These are phyloP conservation scores for Tilletiopsis washingtonensis DNA, from an alignment of 1,284 basidiomycete genomes.

Conservation along the genomic window DNA sequence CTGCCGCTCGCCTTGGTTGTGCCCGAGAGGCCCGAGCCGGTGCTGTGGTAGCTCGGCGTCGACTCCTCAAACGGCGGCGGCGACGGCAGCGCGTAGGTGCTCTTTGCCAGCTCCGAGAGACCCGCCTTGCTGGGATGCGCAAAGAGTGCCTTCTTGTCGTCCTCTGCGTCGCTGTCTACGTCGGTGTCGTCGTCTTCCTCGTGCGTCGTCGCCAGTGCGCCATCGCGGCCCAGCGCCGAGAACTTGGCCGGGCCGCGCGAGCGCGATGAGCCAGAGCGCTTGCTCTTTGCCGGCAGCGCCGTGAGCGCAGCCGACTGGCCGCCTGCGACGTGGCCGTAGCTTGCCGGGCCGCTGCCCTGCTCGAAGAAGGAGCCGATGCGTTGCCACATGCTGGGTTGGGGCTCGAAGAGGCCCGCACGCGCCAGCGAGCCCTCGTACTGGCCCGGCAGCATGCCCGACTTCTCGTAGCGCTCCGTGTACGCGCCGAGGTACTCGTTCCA, in stretches of 20 bases:
- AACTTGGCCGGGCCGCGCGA: slow-evolving; percentile 22
- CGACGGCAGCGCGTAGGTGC: slow-evolving; percentile 4
- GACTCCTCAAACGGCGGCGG: slow-evolving; percentile 2
- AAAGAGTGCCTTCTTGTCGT: slow-evolving; percentile 5
- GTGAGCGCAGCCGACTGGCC: neutral
- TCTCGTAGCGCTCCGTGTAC: slow-evolving; percentile 22
- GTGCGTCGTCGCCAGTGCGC: slow-evolving; percentile 4
- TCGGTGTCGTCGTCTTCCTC: slow-evolving; percentile 16
- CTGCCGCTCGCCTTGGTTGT: slow-evolving; percentile 14
- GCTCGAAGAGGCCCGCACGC: slow-evolving; percentile 31
- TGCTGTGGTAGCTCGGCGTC: slow-evolving; percentile 20
- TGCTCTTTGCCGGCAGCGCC: neutral
- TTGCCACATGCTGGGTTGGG: slow-evolving; percentile 20
- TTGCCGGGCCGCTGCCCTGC: slow-evolving; percentile 10
- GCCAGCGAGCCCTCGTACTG: neutral
- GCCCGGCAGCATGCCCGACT: slow-evolving; percentile 2
- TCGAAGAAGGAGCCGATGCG: slow-evolving; percentile 14
- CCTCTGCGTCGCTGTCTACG: slow-evolving; percentile 18
- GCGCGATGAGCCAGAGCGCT: too few species aligned
- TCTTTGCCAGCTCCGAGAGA: slow-evolving; percentile 8
- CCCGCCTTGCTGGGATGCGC: slow-evolving; percentile 2
- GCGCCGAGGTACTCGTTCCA: slow-evolving; percentile 39
- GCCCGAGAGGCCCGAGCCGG: slow-evolving; percentile 6
- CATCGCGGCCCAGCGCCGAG: slow-evolving; percentile 12
- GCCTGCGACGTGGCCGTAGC: slow-evolving; percentile 21